phyloP scores from a whole-genome alignment of 352 stramenopile species.

The Globisporangium paddicum region DNA sequence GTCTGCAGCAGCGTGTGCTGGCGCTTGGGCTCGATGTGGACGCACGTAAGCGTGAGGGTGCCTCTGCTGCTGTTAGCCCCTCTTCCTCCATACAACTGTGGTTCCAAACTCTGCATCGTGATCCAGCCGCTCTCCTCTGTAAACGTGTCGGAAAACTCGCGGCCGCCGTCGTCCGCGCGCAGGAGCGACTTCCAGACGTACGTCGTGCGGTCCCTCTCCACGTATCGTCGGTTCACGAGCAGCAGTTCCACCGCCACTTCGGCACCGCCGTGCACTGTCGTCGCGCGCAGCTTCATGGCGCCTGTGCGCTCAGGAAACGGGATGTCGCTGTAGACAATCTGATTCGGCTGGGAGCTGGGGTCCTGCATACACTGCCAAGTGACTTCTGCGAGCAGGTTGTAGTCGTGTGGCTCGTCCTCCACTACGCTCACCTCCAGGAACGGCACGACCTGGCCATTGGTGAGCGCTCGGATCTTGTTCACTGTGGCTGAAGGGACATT shows the following conservation, averaged over 20 bases:
- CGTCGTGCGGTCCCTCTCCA: constrained; percentile 1
- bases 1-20: not conserved
- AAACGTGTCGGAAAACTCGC: not conserved
- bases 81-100: too few relatives aligned
- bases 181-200: not conserved
- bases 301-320: not conserved
- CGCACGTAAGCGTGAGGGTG: constrained; percentile 1
- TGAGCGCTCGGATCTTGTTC: not conserved
- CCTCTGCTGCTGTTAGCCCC: too few relatives aligned
- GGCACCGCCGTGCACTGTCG: not conserved
- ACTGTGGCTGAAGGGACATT: not conserved
- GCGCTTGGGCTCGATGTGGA: constrained; percentile 2
- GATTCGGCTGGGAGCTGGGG: not conserved
- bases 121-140: constrained; percentile 5
- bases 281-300: not conserved
- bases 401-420: not conserved
- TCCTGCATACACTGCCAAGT: not conserved
- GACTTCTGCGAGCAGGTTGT: not conserved
- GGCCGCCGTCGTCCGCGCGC: not conserved
- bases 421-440: not conserved
- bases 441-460: not conserved
- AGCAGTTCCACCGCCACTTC: constrained; percentile 1
- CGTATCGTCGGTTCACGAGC: not conserved
- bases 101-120: not conserved
- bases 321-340: not conserved